Percentiles rank a stretch among this genome's conserved stretches.
Evolutionary conservation across 768 basidiomycete genomes (phyloP).

Genomic region (Suillus plorans): DNA sequence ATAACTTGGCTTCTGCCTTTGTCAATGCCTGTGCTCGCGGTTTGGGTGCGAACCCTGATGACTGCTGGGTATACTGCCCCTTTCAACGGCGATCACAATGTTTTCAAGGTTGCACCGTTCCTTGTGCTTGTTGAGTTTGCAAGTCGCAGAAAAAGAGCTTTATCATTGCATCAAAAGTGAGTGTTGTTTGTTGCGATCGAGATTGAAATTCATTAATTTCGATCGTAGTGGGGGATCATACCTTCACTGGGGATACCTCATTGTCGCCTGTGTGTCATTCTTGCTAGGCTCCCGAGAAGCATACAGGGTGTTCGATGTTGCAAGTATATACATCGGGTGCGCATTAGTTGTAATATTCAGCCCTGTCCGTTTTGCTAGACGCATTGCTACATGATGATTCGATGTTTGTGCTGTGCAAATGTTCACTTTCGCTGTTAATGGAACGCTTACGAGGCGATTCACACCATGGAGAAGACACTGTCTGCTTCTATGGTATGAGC

Average conservation of each 20-base stretch:
- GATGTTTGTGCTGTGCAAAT: too few species aligned
- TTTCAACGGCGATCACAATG: constrained; percentile 80
- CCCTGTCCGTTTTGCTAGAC: neutral
- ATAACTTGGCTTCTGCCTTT: constrained; percentile 83
- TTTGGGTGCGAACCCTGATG: constrained; percentile 86
- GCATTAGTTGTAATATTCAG: neutral
- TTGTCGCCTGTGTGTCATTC: constrained; percentile 54
- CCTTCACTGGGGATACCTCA: constrained; percentile 52
- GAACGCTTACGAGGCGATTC: neutral
- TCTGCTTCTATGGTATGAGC: neutral
- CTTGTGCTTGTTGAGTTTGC: constrained; percentile 62
- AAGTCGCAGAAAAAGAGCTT: constrained; percentile 43
- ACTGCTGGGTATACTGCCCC: constrained; percentile 78
- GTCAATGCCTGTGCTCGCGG: constrained; percentile 72
- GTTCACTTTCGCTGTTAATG: neutral
- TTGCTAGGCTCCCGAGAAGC: constrained; percentile 65
- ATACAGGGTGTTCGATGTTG: constrained; percentile 65
- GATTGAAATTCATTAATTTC: constrained; percentile 18
- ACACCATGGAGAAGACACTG: neutral
- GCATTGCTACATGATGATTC: neutral
- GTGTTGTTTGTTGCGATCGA: constrained; percentile 14
- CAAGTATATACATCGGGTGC: constrained; percentile 36
- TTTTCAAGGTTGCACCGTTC: constrained; percentile 63
- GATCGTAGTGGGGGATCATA: constrained; percentile 20
- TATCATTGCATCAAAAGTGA: constrained; percentile 41